Evolutionary conservation across 441 rosid genomes (phyloP), one percentile per base, ranked within the genome.

Genomic region (Arabidopsis lyrata): DNA sequence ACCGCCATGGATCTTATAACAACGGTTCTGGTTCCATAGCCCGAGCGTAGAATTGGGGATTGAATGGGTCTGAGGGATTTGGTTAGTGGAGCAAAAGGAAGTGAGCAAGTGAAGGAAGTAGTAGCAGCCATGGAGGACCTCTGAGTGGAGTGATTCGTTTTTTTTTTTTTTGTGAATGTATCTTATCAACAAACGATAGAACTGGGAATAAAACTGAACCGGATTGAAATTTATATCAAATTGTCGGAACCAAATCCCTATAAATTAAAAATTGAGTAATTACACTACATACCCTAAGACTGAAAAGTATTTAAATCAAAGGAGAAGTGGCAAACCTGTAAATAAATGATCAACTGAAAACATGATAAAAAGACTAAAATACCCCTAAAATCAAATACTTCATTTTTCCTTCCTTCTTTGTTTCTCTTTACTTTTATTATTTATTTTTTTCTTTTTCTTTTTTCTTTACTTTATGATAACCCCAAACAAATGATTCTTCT

Each of bases 1-100:
- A 78, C 41, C 2, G 79, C 38, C 39, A 85, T 18, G 22, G 84
- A 82, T 52, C 75, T 80, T 78, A 81, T 62, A 9, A 6, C 47
- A 69, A 74, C 0, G 73, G n/a, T 79, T 63, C 70, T 76, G 3
- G 67, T 8, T 50, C 60, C 32, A 15, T 58, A 18, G 13, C 20
- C 1, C 0, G 68, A 68, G 41, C 77, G 79, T 0, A 7, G 55
- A 58, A 55, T 1, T 8, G 22, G 42, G 5, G 29, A 16, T 4
- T 68, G 72, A 0, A 31, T 48, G 11, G 64, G 10, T n/a, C 8
- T 44, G 2, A 62, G 36, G 9, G 71, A 4, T 63, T 78, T 69
- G 22, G 44, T 59, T 44, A 70, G 69, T 20, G 77, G 72, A 52
- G 76, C 34, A 24, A 18, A 4, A 24, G 64, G 62, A 12, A 79